Conservation (phyloP, 768 basidiomycete genomes). For the Auricularia sp. region DNA sequence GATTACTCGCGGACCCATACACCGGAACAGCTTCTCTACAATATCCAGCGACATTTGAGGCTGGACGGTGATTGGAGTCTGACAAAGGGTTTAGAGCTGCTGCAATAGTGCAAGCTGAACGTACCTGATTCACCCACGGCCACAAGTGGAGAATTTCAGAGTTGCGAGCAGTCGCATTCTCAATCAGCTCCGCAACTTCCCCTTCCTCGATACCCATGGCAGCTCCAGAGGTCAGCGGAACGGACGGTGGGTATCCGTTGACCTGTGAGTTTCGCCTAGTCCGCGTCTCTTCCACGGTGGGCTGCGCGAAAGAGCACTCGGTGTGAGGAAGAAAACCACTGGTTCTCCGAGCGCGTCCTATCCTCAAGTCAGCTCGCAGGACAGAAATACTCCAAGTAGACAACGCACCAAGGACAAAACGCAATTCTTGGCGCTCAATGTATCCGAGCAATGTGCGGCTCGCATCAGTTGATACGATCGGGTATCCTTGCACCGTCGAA, state of each 20-base stretch:
- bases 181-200: conserved; percentile 53
- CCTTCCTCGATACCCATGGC: conserved; percentile 60
- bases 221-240: conserved; percentile 26
- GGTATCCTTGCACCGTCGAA: conserved; percentile 83
- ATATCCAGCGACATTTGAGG: conserved; percentile 90
- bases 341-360: conserved; percentile 65
- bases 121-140: conserved; percentile 92
- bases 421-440: conserved; percentile 77
- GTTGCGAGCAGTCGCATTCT: conserved; percentile 45
- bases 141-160: conserved; percentile 48
- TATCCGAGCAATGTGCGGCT: conserved; percentile 67
- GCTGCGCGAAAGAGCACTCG: conserved; percentile 55
- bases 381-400: too few relatives aligned
- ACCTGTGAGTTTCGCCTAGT: background rate
- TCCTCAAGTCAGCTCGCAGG: background rate
- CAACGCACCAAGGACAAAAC: conserved; percentile 68
- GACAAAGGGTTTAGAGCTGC: too few relatives aligned
- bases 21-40: conserved; percentile 94
- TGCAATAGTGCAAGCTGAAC: conserved; percentile 2
- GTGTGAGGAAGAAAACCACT: conserved; percentile 55
- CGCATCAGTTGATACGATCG: conserved; percentile 61
- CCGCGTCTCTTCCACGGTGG: conserved; percentile 33
- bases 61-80: conserved; percentile 93
- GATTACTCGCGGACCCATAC: conserved; percentile 97
- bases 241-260: conserved; percentile 2